phyloP scores from a whole-genome alignment of 116 monocot genomes.

The Iris pallida region DNA sequence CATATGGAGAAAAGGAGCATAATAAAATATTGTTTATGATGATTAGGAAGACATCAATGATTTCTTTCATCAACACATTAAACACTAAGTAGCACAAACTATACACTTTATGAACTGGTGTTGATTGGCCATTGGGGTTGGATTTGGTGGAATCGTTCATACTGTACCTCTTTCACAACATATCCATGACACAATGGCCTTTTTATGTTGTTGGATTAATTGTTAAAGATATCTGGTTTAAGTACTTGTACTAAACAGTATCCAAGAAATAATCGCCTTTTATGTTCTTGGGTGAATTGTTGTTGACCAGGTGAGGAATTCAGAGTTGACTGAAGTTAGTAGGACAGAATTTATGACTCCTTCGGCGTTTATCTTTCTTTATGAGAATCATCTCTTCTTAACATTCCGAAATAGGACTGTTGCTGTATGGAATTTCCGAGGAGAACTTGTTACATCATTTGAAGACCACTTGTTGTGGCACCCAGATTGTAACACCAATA shows the following conservation, averaged over 20 bases:
- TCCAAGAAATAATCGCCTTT: neutral
- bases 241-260: neutral
- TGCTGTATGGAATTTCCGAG: conserved; percentile 73
- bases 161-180: too few species aligned
- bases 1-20: neutral
- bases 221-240: too few species aligned
- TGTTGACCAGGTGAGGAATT: conserved; percentile 56
- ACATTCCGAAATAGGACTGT: conserved; percentile 62
- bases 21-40: too few species aligned
- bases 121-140: too few species aligned
- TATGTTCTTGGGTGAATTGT: neutral
- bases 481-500: conserved; percentile 69
- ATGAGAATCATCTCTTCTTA: conserved; percentile 73
- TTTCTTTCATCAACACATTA: too few species aligned
- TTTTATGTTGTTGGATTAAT: too few species aligned
- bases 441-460: conserved; percentile 70
- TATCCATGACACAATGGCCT: too few species aligned
- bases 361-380: conserved; percentile 75
- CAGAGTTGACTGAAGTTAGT: conserved; percentile 50
- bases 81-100: too few species aligned
- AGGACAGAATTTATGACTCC: conserved; percentile 72
- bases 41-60: too few species aligned
- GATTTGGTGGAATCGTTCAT: too few species aligned
- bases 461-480: conserved; percentile 78
- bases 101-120: too few species aligned